phyloP scores from a whole-genome alignment of 1,284 basidiomycete species.

The Pascua guehoae region DNA sequence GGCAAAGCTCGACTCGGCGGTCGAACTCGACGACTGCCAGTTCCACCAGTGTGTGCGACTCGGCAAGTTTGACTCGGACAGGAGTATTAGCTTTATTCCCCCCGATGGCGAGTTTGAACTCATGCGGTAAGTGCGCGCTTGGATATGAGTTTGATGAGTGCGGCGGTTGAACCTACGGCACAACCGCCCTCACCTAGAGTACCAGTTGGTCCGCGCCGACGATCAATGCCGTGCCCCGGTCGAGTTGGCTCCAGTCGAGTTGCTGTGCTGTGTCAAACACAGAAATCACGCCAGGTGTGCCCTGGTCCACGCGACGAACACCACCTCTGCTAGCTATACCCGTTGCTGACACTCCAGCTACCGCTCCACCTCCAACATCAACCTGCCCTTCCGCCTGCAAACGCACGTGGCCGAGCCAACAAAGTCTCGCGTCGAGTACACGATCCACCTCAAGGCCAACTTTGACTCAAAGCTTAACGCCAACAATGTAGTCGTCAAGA shows the following conservation, averaged over 20 bases:
- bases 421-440: constrained; percentile 86
- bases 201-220: too few relatives aligned
- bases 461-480: constrained; percentile 90
- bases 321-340: too few relatives aligned
- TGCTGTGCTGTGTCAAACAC: too few relatives aligned
- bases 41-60: constrained; percentile 98
- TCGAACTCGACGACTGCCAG: constrained; percentile 94
- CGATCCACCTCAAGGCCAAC: constrained; percentile 80
- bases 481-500: constrained; percentile 84
- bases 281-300: too few relatives aligned
- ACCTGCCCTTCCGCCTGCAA: constrained; percentile 84
- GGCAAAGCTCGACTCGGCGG: constrained; percentile 63
- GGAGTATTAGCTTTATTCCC: constrained; percentile 94
- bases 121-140: constrained; percentile 65
- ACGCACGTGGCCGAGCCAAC: constrained; percentile 90
- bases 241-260: too few relatives aligned
- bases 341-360: constrained; percentile 62
- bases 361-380: constrained; percentile 91
- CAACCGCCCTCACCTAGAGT: too few relatives aligned
- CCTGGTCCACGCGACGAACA: neutral
- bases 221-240: too few relatives aligned
- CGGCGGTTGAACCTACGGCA: neutral
- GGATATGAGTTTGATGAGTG: too few relatives aligned
- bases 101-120: constrained; percentile 99
- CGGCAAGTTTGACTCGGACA: constrained; percentile 85